Percentiles rank a stretch among this genome's conserved stretches.
Evolutionary conservation across 2,329 filamentous ascomycete species (phyloP).

Genomic region (Sarocladiaceae sp.): DNA sequence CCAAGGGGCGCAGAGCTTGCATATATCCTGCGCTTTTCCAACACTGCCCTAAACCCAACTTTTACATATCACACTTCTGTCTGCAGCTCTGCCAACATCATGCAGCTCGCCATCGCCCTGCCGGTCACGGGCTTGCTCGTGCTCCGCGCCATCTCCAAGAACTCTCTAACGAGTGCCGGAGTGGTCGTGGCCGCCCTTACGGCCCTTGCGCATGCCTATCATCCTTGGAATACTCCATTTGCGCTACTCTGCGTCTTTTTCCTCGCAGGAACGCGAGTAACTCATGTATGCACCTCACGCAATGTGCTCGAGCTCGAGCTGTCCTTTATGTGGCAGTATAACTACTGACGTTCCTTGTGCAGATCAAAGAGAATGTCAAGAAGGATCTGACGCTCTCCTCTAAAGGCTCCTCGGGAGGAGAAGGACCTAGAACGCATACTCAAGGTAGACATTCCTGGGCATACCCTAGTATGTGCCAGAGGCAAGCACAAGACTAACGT

Average conservation of each 20-base stretch:
- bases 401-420: slow-evolving; percentile 68
- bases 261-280: slow-evolving; percentile 75
- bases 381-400: slow-evolving; percentile 74
- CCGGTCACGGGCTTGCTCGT: slow-evolving; percentile 58
- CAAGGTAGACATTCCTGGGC: slow-evolving; percentile 50
- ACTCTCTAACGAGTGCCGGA: slow-evolving; percentile 74
- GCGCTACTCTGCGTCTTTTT: slow-evolving; percentile 81
- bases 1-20: not conserved
- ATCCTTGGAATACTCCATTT: slow-evolving; percentile 94
- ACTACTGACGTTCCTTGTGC: not conserved
- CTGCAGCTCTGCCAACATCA: slow-evolving; percentile 24
- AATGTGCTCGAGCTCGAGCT: no score
- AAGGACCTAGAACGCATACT: slow-evolving; percentile 77
- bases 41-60: not conserved
- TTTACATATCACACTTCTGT: not conserved
- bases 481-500: no score
- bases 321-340: no score
- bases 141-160: slow-evolving; percentile 64
- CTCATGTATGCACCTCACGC: slow-evolving; percentile 71
- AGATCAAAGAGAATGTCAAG: slow-evolving; percentile 88
- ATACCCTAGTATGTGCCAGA: not conserved
- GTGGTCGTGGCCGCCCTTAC: slow-evolving; percentile 69
- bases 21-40: not conserved
- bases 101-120: slow-evolving; percentile 55
- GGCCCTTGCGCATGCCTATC: slow-evolving; percentile 76